phyloP scores from a whole-genome alignment of 345 rosid species.

The Eucalyptus curtisii region DNA sequence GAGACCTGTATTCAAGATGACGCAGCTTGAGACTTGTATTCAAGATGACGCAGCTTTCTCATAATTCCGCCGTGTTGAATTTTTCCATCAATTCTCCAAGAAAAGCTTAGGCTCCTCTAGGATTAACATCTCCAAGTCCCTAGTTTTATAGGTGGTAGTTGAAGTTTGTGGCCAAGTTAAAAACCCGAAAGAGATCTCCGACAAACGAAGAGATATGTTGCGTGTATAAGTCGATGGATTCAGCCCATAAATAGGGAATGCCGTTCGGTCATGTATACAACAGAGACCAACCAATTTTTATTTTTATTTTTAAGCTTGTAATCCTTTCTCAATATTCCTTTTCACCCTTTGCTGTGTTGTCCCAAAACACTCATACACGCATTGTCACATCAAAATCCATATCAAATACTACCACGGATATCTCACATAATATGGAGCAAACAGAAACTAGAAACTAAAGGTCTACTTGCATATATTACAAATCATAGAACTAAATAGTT shows the following conservation, averaged over 20 bases:
- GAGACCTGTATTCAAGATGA: neutral
- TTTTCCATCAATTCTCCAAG: neutral
- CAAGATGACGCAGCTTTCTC: no score
- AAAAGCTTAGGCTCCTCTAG: neutral
- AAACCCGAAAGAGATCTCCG: neutral
- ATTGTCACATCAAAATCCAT: neutral
- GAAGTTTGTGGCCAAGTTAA: neutral
- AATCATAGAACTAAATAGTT: neutral
- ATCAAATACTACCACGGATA: neutral
- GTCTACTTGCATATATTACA: neutral
- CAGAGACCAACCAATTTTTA: no score
- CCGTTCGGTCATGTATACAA: neutral
- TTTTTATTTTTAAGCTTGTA: neutral
- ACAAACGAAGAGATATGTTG: neutral
- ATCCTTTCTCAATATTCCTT: no score
- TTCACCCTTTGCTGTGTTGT: neutral
- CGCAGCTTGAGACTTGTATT: neutral
- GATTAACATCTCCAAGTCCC: neutral
- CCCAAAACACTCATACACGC: neutral
- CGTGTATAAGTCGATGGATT: neutral
- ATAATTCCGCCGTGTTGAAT: neutral
- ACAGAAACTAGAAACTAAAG: neutral
- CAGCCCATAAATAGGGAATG: neutral
- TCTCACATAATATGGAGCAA: neutral
- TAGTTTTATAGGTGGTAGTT: neutral